A percentile compares a stretch with the other conserved stretches of the same genome.
These are phyloP conservation scores for Polygonum maritimum DNA, from an alignment of 148 eudicot genomes.

Conservation along the genomic window DNA sequence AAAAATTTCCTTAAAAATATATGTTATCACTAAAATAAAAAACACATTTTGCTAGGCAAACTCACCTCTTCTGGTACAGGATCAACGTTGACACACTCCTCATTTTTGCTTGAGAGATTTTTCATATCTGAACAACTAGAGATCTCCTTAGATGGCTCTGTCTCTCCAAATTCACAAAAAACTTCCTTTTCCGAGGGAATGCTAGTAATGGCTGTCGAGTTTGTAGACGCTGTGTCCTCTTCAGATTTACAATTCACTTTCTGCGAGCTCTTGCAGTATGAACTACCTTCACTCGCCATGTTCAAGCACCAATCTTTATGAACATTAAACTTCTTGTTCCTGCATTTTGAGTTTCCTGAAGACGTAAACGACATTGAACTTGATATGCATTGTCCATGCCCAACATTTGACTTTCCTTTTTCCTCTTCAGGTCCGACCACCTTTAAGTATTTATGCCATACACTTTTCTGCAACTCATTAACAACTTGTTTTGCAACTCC, in stretches of 20 bases:
- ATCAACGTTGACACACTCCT: neutral
- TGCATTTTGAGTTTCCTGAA: constrained; percentile 26
- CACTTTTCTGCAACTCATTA: constrained; percentile 19
- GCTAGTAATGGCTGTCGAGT: neutral
- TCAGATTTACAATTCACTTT: neutral
- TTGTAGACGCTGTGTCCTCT: neutral
- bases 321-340: constrained; percentile 10
- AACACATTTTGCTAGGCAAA: neutral
- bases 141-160: constrained; percentile 3
- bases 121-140: constrained; percentile 15
- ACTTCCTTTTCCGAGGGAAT: constrained; percentile 1
- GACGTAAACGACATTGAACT: constrained; percentile 12
- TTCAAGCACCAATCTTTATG: constrained; percentile 22
- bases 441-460: constrained; percentile 18
- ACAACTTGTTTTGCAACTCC: constrained; percentile 26
- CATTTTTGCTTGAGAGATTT: constrained; percentile 9
- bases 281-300: neutral
- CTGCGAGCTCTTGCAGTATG: neutral
- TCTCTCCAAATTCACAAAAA: constrained; percentile 15
- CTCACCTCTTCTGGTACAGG: neutral
- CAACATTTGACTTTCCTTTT: neutral
- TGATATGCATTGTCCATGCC: neutral
- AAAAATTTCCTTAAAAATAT: neutral
- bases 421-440: neutral
- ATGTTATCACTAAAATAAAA: neutral